Evolutionary conservation across 805 yeast genomes (phyloP).

Genomic region (Metschnikowia colocasiae): DNA sequence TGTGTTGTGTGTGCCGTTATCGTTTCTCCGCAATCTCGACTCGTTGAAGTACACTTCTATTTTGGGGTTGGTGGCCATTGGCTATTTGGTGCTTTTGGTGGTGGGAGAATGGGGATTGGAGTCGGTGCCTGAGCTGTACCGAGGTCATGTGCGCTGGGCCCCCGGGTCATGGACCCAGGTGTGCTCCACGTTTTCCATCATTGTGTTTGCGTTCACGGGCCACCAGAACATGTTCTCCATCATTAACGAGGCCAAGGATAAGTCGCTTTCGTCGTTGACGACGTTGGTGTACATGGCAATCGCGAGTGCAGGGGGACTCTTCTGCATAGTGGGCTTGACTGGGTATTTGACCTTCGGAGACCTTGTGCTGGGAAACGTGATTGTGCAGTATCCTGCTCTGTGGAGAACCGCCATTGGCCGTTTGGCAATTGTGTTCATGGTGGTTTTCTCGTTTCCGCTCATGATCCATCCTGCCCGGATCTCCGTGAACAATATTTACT

Average conservation of each 20-base stretch:
- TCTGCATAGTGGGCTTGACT: constrained; percentile 67
- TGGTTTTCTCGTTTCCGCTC: constrained; percentile 79
- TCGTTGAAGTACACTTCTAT: constrained; percentile 83
- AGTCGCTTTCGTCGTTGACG: constrained; percentile 44
- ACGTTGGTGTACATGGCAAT: constrained; percentile 52
- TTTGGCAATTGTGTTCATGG: constrained; percentile 74
- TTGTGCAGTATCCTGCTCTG: constrained; percentile 63
- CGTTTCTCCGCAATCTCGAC: constrained; percentile 71
- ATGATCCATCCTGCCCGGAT: constrained; percentile 90
- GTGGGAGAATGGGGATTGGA: constrained; percentile 61
- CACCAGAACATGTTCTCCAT: constrained; percentile 93
- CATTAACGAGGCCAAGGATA: constrained; percentile 70
- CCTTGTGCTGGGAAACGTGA: constrained; percentile 65
- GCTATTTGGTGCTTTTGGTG: constrained; percentile 70
- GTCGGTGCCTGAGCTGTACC: constrained; percentile 41
- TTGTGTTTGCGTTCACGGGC: constrained; percentile 92
- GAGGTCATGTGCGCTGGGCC: constrained; percentile 29
- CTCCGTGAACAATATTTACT: constrained; percentile 69
- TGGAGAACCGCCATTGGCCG: constrained; percentile 73
- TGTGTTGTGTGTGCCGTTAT: constrained; percentile 51
- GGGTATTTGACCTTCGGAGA: constrained; percentile 83
- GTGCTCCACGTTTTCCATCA: constrained; percentile 74
- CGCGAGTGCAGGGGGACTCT: constrained; percentile 55
- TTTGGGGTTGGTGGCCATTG: constrained; percentile 77
- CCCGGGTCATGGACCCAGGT: constrained; percentile 49